Base-by-base conservation (phyloP, 257 asterid genomes). In the Salvia splendens region DNA sequence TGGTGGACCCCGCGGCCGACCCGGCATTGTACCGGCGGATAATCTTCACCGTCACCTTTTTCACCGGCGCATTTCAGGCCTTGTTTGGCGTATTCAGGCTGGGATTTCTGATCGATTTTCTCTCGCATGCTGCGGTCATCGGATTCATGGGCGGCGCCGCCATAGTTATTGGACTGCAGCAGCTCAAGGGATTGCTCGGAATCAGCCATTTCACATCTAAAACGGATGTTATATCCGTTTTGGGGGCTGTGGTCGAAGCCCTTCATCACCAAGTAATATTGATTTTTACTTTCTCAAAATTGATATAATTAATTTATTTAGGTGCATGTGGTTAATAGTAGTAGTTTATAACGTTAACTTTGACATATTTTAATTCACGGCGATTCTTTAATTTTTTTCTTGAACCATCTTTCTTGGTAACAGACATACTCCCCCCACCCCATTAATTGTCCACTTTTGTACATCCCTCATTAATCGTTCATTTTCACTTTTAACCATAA, bases 131-230 rank as follows among this genome's bases (percentile, higher is more conserved):
- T 52, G 95, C 95, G 1, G 71, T 87, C 46, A 90, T 90, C 46
- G 97, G 97, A 64, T 90, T 90, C 77, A 87, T 90, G 95, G 96
- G 87, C 16, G 96, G 95, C 41, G 92, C 95, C 30, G 97, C 97
- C 69, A 84, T 87, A 15, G 88, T 87, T 6, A 90, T 90, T 11
- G 97, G 97, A 6, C 84, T 90, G 51, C 97, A 90, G 64, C 96
- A 87, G 48, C 68, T 90, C 15, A 90, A 84, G 82, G 92, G 97
- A 10, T 61, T 90, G 53, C 70, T 90, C 3, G 97, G 94, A 71
- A 70, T 90, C 3, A 79, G 17, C 16, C 86, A 84, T 71, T 83
- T 90, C 43, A 88, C 95, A 3, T 73, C 84, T 0, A 86, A 82
- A 50, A 90, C 97, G 2, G 97, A 88, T 55, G 75, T 86, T 2